Conservation (phyloP, 257 asterid species). For the Phtheirospermum japonicum region DNA sequence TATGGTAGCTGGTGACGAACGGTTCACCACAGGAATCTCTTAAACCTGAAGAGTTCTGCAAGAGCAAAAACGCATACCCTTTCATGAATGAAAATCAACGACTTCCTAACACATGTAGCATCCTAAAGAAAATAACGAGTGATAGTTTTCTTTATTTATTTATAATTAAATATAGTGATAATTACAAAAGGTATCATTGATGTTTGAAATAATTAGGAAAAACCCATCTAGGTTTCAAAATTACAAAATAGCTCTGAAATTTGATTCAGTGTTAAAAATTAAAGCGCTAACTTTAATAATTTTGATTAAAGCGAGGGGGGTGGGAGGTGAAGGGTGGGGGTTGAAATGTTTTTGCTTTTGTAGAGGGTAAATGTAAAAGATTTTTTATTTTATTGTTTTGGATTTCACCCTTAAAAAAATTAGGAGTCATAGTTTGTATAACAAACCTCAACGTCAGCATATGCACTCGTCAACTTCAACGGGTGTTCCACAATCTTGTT, state of each 20-base stretch:
- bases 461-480: slow-evolving; percentile 71
- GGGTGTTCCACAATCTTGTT: slow-evolving; percentile 66
- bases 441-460: slow-evolving; percentile 73
- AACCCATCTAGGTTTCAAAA: too few species aligned
- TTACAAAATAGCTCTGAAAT: too few species aligned
- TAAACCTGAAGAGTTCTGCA: slow-evolving; percentile 58
- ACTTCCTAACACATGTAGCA: neutral
- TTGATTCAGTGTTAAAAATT: too few species aligned
- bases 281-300: too few species aligned
- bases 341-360: too few species aligned
- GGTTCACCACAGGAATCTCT: slow-evolving; percentile 91
- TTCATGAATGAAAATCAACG: slow-evolving; percentile 16
- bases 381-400: too few species aligned
- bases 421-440: slow-evolving; percentile 19
- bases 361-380: too few species aligned
- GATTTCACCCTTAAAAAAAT: too few species aligned
- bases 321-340: too few species aligned
- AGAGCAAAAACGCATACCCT: slow-evolving; percentile 15
- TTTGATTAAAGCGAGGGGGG: too few species aligned
- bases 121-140: neutral
- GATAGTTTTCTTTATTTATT: neutral
- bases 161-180: neutral
- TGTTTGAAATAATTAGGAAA: too few species aligned
- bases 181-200: too few species aligned
- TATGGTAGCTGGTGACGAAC: slow-evolving; percentile 79